phyloP scores from a whole-genome alignment of 2,329 filamentous ascomycete genomes.

The Epichloe sylvatica region DNA sequence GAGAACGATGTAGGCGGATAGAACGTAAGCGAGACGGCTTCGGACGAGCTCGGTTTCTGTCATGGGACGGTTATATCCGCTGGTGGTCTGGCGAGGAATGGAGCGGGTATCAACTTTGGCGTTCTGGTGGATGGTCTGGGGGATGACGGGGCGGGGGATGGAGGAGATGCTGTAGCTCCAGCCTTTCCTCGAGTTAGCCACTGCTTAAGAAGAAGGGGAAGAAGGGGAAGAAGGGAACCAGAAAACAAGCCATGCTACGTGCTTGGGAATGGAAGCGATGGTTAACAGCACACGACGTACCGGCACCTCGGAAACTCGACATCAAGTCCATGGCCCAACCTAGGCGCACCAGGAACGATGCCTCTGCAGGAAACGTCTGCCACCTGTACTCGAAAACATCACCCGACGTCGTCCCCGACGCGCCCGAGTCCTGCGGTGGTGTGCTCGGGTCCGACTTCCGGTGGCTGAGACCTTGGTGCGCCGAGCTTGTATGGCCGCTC shows the following conservation, averaged over 20 bases:
- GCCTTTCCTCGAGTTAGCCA: conserved; percentile 16
- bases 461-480: conserved; percentile 8
- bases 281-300: conserved; percentile 20
- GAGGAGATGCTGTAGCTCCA: conserved; percentile 44
- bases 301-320: conserved; percentile 39
- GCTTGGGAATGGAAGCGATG: not conserved
- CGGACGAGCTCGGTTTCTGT: conserved; percentile 32
- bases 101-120: conserved; percentile 26
- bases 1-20: conserved; percentile 49
- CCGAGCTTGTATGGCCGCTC: not conserved
- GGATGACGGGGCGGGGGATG: conserved; percentile 33
- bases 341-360: conserved; percentile 33
- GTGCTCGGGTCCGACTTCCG: conserved; percentile 6
- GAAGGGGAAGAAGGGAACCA: not conserved
- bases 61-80: conserved; percentile 31
- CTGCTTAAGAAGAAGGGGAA: not conserved
- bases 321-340: conserved; percentile 43
- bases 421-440: not conserved
- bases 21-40: conserved; percentile 29
- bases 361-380: conserved; percentile 42
- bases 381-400: conserved; percentile 39
- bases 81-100: conserved; percentile 27
- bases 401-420: not conserved
- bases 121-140: conserved; percentile 15
- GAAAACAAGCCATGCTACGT: no score